Base-by-base conservation (phyloP, 495 filamentous ascomycete species). In the Annulohypoxylon stygium region DNA sequence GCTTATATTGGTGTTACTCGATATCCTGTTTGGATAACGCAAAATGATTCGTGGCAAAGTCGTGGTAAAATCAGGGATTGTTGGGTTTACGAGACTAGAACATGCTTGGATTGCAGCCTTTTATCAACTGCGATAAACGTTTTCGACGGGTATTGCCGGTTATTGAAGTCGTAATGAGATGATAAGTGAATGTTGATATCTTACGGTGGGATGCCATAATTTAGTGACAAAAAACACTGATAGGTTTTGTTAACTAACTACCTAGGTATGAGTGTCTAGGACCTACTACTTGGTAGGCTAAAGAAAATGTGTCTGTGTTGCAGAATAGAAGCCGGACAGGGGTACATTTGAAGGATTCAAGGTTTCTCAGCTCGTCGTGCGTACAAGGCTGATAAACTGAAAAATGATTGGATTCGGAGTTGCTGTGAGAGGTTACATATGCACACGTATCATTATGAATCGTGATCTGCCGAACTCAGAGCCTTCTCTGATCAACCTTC, bases 401-500 rank as follows among this genome's bases (percentile, higher is more conserved):
- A 10, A 57, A 25, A 9, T 47, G 34, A 67, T 39, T 67, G 64
- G 53, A 26, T 12, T 55, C 14, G 12, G 30, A 2, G 11, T 54
- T 14, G 3, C 16, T 14, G 23, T 20, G 48, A 26, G 20, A 53
- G 48, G 48, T 53, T 25, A 14, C 48, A 39, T 26, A 25, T 33
- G 7, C 25, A 45, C 33, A 11, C 14, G 5, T 18, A 0, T 3
- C 16, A 61, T 12, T 37, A n/a, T 11, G 14, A 34, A 53, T 3
- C 23, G n/a, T 16, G 16, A 53, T 20, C 14, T 34, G 43, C 30
- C 26, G 39, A 5, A 50, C 23, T 12, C 37, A 50, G 60, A 69
- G 51, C 58, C 54, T 65, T 30, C 16, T 34, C 18, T 55, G 5
- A 34, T 55, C 59, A 48, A 59, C 14, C 36, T 61, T 61, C 55